Conservation (phyloP, 257 asterid species). For the Solanum peruvianum region DNA sequence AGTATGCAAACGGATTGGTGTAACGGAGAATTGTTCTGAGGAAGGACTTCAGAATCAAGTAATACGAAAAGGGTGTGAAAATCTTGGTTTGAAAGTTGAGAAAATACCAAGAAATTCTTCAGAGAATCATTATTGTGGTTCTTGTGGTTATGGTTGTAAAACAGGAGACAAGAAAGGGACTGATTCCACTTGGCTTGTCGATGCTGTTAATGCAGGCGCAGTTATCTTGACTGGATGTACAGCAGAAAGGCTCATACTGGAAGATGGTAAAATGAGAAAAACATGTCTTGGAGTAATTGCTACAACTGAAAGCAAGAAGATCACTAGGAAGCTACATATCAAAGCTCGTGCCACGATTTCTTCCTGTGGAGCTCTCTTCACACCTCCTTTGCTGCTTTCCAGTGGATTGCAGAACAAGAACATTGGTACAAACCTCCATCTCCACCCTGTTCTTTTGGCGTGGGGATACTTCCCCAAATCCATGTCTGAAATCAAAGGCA, state of each 20-base stretch:
- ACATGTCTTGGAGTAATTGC: constrained; percentile 67
- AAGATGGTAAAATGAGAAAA: constrained; percentile 17
- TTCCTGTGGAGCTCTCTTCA: constrained; percentile 67
- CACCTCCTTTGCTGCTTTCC: constrained; percentile 63
- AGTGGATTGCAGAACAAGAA: constrained; percentile 68
- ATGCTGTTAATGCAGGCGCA: constrained; percentile 66
- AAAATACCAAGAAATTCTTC: constrained; percentile 55
- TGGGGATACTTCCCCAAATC: constrained; percentile 92
- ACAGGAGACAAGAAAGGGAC: constrained; percentile 80
- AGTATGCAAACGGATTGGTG: constrained; percentile 67
- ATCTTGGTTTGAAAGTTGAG: constrained; percentile 54
- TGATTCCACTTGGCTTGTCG: constrained; percentile 77
- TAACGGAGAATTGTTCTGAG: constrained; percentile 33
- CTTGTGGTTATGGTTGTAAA: constrained; percentile 82
- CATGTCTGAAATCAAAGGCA: constrained; percentile 36
- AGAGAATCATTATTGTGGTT: constrained; percentile 69
- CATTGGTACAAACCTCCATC: constrained; percentile 77
- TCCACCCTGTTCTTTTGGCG: constrained; percentile 58
- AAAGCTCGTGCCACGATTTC: constrained; percentile 52
- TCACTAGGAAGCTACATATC: constrained; percentile 31
- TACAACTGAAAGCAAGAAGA: constrained; percentile 11
- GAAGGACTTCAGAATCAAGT: constrained; percentile 77
- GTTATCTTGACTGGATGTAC: constrained; percentile 65
- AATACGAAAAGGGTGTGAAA: constrained; percentile 50
- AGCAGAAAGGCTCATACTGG: constrained; percentile 48